These are phyloP conservation scores for Gnaphalium uliginosum DNA, from an alignment of 129 eudicot species.

Conservation along the genomic window DNA sequence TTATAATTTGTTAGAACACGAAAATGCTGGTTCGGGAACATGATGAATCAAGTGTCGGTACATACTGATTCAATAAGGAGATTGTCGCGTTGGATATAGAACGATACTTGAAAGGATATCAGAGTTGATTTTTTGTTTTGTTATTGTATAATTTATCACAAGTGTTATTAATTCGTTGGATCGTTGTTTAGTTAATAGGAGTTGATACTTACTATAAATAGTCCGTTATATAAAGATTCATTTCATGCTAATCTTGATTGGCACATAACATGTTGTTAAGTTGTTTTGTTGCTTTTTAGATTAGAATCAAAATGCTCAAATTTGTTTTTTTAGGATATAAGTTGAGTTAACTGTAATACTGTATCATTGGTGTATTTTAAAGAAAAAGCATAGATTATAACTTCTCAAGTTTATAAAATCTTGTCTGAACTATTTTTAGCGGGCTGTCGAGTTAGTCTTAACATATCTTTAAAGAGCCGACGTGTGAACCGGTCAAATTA, in stretches of 20 bases:
- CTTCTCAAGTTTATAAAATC: too few species aligned
- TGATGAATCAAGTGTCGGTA: conserved; percentile 27
- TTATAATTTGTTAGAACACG: background rate
- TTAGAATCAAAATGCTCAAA: background rate
- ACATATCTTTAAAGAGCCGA: too few species aligned
- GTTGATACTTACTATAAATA: conserved; percentile 29
- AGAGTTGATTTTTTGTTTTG: conserved; percentile 28
- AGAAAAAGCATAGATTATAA: too few species aligned
- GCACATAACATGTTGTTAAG: background rate
- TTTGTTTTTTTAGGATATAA: background rate
- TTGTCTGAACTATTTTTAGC: too few species aligned
- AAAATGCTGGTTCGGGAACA: conserved; percentile 2
- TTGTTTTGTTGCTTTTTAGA: background rate
- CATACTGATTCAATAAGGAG: conserved; percentile 36
- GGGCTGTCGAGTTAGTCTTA: too few species aligned
- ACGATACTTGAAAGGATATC: conserved; percentile 30
- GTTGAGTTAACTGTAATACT: too few species aligned
- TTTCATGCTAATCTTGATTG: conserved; percentile 17
- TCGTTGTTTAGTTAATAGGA: conserved; percentile 36
- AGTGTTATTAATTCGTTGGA: conserved; percentile 31
- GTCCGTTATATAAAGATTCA: conserved; percentile 36
- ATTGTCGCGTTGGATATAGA: conserved; percentile 35
- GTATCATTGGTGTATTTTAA: too few species aligned
- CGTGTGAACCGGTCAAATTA: too few species aligned
- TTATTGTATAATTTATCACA: conserved; percentile 36